A percentile compares a stretch with the other conserved stretches of the same genome.
These are phyloP conservation scores for Botrytis squamosa DNA, from an alignment of 2,329 filamentous ascomycete species.

Conservation along the genomic window DNA sequence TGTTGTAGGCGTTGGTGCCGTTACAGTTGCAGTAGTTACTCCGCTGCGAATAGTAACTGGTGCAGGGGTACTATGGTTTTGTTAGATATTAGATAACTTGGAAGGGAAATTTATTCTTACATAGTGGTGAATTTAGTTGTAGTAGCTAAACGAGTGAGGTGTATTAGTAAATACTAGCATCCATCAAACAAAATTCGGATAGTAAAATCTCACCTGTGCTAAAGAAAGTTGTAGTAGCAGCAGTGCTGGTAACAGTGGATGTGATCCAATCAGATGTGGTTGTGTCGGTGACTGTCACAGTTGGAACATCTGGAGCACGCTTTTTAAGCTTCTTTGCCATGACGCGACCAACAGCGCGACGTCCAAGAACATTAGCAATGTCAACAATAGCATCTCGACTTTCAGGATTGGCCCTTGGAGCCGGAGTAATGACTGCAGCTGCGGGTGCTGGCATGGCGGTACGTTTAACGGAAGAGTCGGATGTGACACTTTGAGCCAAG, in stretches of 20 bases:
- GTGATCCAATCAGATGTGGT: conserved; percentile 17
- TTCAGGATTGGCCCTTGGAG: not conserved
- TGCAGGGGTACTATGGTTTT: conserved; percentile 11
- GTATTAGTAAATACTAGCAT: not conserved
- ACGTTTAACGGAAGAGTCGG: not conserved
- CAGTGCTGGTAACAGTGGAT: conserved; percentile 13
- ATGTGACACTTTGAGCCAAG: conserved; percentile 17
- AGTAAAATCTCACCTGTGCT: conserved; percentile 11
- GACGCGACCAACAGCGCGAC: conserved; percentile 15
- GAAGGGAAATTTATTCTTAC: not conserved
- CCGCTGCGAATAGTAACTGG: conserved; percentile 13
- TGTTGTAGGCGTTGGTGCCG: conserved; percentile 14
- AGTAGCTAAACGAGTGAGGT: not conserved
- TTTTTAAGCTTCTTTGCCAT: conserved; percentile 18
- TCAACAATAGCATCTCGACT: conserved; percentile 10
- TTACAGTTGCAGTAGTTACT: conserved; percentile 11
- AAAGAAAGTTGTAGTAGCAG: conserved; percentile 15
- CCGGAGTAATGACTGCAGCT: conserved; percentile 2
- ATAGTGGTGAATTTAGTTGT: not conserved
- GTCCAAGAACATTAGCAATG: conserved; percentile 14
- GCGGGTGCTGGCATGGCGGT: not conserved
- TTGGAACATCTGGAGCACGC: conserved; percentile 20
- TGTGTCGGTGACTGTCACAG: conserved; percentile 15
- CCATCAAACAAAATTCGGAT: too few species aligned
- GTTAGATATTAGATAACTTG: not conserved